Base-by-base conservation (phyloP, 768 basidiomycete species). In the Pulveroboletus ravenelii region DNA sequence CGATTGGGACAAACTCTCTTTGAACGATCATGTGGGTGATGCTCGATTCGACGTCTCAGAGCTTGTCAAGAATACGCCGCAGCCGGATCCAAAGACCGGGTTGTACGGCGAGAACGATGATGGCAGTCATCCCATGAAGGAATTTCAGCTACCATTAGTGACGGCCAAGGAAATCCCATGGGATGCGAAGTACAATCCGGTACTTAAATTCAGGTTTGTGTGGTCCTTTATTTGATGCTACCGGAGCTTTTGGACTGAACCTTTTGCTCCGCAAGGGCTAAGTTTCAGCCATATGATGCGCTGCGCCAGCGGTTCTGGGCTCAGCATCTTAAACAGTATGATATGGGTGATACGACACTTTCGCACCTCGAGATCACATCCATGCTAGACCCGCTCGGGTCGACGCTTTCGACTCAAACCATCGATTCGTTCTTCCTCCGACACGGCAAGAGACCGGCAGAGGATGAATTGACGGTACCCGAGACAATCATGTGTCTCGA, bases 331-430 rank as follows among this genome's bases (percentile, higher is more conserved):
- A 79, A 80, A 45, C 88, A 94, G 57, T 98, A 97, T 69, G 94
- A 96, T 58, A 78, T 84, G 0, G 93, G 94, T 67, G 89, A 93
- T 53, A 87, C 84, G 0, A 65, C 78, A 1, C 70, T 94, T 35
- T 93, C 91, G 0, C 84, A 85, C 54, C 72, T 94, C 49, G 96
- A 98, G 67, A 76, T 96, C 30, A 89, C 87, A 0, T 89, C 89
- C 10, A 93, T 97, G 89, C 85, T 99, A 39, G 95, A 97, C 71
- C 95, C 94, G 2, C 84, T 99, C 34, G 93, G 93, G 5, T 96
- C 93, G 3, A 98, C 95, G 0, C 79, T 98, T 44, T 88, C 87
- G 7, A 70, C 68, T 0, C 73, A 81, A 39, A 98, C 95, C 1
- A 73, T 96, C 51, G 78, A 87, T 57, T 77, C 78, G 13, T 97